Conservation (phyloP, 2,329 filamentous ascomycete genomes). For the Clarireedia monteithiana region DNA sequence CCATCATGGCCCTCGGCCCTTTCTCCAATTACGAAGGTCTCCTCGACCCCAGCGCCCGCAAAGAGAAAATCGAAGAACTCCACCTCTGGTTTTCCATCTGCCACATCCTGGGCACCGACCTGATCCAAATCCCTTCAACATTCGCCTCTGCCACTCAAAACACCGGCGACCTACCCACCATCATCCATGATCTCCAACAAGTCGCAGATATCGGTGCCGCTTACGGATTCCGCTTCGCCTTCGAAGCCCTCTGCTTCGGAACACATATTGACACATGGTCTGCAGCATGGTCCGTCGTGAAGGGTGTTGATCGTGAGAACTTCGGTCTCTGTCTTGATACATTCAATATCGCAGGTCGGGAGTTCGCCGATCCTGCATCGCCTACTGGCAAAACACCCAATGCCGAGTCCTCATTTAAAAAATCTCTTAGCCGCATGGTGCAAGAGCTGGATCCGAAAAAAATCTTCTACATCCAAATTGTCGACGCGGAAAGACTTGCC, state of each 20-base stretch:
- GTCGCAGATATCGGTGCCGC: slow-evolving; percentile 59
- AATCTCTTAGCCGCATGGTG: slow-evolving; percentile 23
- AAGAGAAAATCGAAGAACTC: slow-evolving; percentile 52
- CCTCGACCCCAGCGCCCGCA: slow-evolving; percentile 51
- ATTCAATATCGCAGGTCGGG: slow-evolving; percentile 66
- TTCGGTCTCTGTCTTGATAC: slow-evolving; percentile 73
- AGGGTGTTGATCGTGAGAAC: slow-evolving; percentile 57
- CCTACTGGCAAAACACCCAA: slow-evolving; percentile 22
- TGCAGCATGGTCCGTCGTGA: slow-evolving; percentile 59
- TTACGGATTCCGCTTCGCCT: slow-evolving; percentile 57
- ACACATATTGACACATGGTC: slow-evolving; percentile 67
- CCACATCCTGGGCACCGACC: slow-evolving; percentile 57
- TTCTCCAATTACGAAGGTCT: slow-evolving; percentile 75
- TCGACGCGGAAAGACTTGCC: slow-evolving; percentile 59
- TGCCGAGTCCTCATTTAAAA: slow-evolving; percentile 37
- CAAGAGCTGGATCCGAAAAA: slow-evolving; percentile 22
- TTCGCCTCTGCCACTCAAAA: slow-evolving; percentile 33
- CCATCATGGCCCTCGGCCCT: slow-evolving; percentile 51
- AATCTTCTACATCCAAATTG: slow-evolving; percentile 70
- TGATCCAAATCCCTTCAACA: slow-evolving; percentile 69
- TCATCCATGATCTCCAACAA: slow-evolving; percentile 54
- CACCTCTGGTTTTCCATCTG: slow-evolving; percentile 63
- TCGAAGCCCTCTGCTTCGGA: slow-evolving; percentile 67
- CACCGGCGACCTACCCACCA: slow-evolving; percentile 44
- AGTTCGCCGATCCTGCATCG: slow-evolving; percentile 61